Evolutionary conservation across 2,329 filamentous ascomycete genomes (phyloP), one percentile per base, ranked within the genome.

Genomic region (Capronia americana): DNA sequence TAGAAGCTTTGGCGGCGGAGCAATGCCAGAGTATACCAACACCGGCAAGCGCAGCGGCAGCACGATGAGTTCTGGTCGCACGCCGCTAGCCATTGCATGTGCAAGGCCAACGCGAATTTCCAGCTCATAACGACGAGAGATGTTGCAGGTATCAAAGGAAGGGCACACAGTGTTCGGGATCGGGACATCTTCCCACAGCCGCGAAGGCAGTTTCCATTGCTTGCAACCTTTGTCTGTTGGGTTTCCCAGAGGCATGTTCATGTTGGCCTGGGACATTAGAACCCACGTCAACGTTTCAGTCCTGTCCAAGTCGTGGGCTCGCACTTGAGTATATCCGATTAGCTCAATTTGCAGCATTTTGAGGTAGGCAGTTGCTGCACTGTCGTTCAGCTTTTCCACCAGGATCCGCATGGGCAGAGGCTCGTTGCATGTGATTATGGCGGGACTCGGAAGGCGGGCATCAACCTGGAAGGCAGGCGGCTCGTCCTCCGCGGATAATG

Each of bases 91-190:
- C 32, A 85, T 85, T 6, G 90, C 91, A 83, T 92, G 93, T 64
- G 87, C 88, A 44, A 97, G 78, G 1, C 92, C 92, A 7, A 97
- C 81, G 66, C 88, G 88, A 48, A 97, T 81, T 78, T 97, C 92
- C 44, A 99, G 80, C 75, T 93, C 90, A 77, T 99, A 98, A 59
- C 82, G 85, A 30, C 94, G 87, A 59, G 86, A 85, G 57, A 98
- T 86, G 77, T 98, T 98, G 79, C 95, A 99, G 0, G 93, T 92
- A 57, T 88, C 84, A 75, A 99, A 99, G 0, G 88, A 90, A 0
- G 95, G 95, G 10, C 92, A 89, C 11, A 99, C 88, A 0, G 92
- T 94, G 76, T 92, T 95, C 2, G 94, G 95, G 5, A 98, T 82
- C 0, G 88, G 82, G 57, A 87, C 83, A 48, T 83, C 82, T 69